Evolutionary conservation across 179 eudicot species (phyloP).

Genomic region (Silene coronaria): DNA sequence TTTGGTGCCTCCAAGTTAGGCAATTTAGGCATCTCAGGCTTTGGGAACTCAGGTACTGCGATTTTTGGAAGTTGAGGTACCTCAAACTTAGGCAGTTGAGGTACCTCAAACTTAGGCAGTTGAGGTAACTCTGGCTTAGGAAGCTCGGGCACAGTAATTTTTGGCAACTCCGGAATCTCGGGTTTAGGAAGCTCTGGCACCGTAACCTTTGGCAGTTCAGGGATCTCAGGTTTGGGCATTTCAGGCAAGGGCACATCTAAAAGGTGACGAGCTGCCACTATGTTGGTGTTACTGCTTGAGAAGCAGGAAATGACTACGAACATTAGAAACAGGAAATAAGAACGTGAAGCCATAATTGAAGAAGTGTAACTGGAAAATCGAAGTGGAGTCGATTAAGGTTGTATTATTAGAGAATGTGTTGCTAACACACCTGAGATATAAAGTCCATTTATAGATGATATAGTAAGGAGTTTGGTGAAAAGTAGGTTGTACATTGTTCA

Average conservation of each 20-base stretch:
- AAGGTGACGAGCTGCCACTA: conserved; percentile 17
- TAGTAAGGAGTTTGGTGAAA: conserved; percentile 12
- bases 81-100: background rate
- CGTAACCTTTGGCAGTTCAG: background rate
- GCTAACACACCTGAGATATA: background rate
- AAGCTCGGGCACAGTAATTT: conserved; percentile 3
- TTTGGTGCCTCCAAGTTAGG: conserved; percentile 8
- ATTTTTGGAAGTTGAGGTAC: conserved; percentile 14
- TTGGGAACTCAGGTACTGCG: conserved; percentile 3
- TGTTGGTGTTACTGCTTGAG: background rate
- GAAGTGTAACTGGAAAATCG: background rate
- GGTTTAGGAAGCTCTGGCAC: conserved; percentile 13
- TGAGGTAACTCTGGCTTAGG: conserved; percentile 18
- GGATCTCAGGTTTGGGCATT: conserved; percentile 6
- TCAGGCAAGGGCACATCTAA: conserved; percentile 12
- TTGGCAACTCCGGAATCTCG: conserved; percentile 16
- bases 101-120: conserved; percentile 4
- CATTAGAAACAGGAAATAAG: background rate
- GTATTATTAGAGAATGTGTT: background rate
- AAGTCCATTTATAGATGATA: conserved; percentile 15
- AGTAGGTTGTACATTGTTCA: conserved; percentile 15
- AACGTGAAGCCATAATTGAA: conserved; percentile 1
- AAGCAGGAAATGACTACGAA: conserved; percentile 7
- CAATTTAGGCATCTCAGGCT: conserved; percentile 12
- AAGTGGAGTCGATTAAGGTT: background rate